These are phyloP conservation scores for Ascochyta pisi DNA, from an alignment of 2,329 filamentous ascomycete species.

Conservation along the genomic window DNA sequence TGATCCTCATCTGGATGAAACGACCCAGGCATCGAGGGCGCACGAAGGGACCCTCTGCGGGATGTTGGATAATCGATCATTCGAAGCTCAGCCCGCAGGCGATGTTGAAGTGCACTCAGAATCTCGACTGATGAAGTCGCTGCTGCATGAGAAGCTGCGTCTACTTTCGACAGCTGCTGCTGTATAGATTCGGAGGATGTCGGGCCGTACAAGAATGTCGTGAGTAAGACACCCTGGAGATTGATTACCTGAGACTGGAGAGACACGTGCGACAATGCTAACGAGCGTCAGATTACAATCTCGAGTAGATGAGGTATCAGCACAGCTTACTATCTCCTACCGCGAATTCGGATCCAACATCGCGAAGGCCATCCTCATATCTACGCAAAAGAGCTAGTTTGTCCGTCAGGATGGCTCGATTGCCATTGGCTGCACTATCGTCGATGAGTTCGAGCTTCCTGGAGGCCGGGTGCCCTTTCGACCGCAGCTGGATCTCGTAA, in stretches of 20 bases:
- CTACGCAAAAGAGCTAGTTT: slow-evolving; percentile 40
- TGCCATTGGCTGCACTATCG: slow-evolving; percentile 32
- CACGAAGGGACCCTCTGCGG: slow-evolving; percentile 7
- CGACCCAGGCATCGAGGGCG: slow-evolving; percentile 4
- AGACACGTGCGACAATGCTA: slow-evolving; percentile 41
- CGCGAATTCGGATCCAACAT: slow-evolving; percentile 39
- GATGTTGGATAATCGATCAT: slow-evolving; percentile 12
- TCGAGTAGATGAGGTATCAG: neutral
- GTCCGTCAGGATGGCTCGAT: slow-evolving; percentile 41
- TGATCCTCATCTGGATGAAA: slow-evolving; percentile 6
- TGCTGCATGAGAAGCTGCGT: slow-evolving; percentile 41
- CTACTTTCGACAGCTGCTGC: slow-evolving; percentile 39
- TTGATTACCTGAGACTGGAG: slow-evolving; percentile 47
- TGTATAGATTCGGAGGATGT: slow-evolving; percentile 42
- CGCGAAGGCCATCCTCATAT: slow-evolving; percentile 40
- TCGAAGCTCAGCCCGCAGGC: slow-evolving; percentile 29
- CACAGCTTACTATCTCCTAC: slow-evolving; percentile 41
- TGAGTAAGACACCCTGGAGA: slow-evolving; percentile 42
- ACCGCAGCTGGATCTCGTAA: slow-evolving; percentile 34
- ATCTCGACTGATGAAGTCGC: slow-evolving; percentile 39
- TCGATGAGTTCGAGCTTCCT: slow-evolving; percentile 38
- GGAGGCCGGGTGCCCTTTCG: slow-evolving; percentile 39
- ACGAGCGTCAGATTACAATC: neutral
- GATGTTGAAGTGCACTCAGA: slow-evolving; percentile 34
- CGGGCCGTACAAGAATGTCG: slow-evolving; percentile 46